Base-by-base conservation (phyloP, 148 eudicot genomes). In the Fagopyrum esculentum region DNA sequence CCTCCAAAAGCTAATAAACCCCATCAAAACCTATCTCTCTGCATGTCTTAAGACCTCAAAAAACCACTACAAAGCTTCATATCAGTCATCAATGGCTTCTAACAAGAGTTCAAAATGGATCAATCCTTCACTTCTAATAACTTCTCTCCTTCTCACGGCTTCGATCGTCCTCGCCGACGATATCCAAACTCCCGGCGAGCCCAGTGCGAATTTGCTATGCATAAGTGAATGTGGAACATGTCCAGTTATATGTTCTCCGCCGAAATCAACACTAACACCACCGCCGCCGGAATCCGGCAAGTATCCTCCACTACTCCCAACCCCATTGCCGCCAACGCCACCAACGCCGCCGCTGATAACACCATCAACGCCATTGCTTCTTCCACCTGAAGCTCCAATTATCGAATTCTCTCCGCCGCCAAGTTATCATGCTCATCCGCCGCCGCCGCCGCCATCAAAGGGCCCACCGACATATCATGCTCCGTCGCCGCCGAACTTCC, bases 171-270 rank as follows among this genome's bases (percentile, higher is more conserved):
- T 49, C 52, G 0, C 40, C 40, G 52, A 35, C 16, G 6, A 78
- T 66, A 60, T 49, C 83, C 79, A 51, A 81, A 76, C 54, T 80
- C 77, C 77, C 9, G 55, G 49, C 45, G 57, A 52, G 15, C 66
- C 82, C 22, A 59, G 74, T 13, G 77, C 85, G 57, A 87, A 84
- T 16, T 78, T 85, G 80, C 83, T 90, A 5, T 90, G 98, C 75
- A 83, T 90, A 2, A 90, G 96, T 71, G 96, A 93, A 13, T 93
- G 98, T 71, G 83, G 71, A 9, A 84, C 93, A 16, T 93, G 98
- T 73, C 96, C 95, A 72, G 84, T 83, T 73, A 85, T 93, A 45
- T 90, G 98, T 78, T 83, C 90, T 13, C 83, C 95, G 13, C 95
- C 98, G 35, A 93, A 89, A 49, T 73, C 80, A 2, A 78, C 78